A percentile compares a stretch with the other conserved stretches of the same genome.
Evolutionary conservation across 164 flowering plant genomes (phyloP).

Genomic region (Vitis vinifera): DNA sequence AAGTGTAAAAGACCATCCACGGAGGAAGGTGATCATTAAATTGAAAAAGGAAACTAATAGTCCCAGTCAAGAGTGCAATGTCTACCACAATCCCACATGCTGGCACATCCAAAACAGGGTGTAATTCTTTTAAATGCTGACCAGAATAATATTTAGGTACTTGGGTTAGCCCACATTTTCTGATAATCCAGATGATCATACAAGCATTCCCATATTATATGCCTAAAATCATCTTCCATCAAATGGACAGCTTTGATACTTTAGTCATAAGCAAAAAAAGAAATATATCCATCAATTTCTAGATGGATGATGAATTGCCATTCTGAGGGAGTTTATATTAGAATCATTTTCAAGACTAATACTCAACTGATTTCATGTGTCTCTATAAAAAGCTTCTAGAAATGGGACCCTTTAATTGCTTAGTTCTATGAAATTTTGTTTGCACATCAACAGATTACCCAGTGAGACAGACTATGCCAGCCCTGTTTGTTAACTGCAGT

Average conservation of each 20-base stretch:
- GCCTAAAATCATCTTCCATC: neutral
- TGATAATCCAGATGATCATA: neutral
- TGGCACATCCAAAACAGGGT: neutral
- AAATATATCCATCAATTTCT: neutral
- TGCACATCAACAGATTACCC: neutral
- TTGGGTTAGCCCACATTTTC: neutral
- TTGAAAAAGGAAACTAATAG: no score
- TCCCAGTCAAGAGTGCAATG: no score
- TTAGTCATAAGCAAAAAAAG: neutral
- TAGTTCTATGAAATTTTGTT: neutral
- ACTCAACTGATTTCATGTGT: neutral
- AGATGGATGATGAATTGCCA: neutral
- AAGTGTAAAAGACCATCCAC: neutral
- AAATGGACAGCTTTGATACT: neutral
- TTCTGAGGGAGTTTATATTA: neutral
- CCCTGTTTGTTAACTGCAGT: no score
- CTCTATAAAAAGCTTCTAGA: neutral
- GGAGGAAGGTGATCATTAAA: no score
- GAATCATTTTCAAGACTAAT: neutral
- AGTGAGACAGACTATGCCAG: neutral
- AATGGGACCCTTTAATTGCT: neutral
- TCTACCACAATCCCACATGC: no score
- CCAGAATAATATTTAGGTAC: neutral
- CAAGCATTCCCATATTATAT: neutral
- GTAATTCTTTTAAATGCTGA: neutral